These are phyloP conservation scores for Beauveria caledonica DNA, from an alignment of 2,329 filamentous ascomycete genomes.

Conservation along the genomic window DNA sequence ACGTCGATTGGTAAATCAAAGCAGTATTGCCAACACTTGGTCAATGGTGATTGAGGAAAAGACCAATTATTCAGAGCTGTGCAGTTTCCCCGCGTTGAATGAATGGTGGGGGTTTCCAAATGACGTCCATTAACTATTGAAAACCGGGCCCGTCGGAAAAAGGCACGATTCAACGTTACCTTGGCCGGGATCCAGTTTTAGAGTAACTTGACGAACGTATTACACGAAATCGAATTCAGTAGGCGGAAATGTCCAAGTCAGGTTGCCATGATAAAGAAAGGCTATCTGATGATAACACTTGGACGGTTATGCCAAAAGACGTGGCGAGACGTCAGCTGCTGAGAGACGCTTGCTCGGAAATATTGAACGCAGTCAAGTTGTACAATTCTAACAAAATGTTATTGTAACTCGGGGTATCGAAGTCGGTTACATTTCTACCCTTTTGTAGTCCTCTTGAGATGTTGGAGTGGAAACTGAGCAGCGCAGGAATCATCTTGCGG, in stretches of 20 bases:
- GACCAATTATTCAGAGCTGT: not conserved
- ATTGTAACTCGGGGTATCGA: not conserved
- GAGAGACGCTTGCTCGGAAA: too few relatives aligned
- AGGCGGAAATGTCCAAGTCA: not conserved
- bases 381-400: not conserved
- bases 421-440: not conserved
- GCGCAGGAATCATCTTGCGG: not conserved
- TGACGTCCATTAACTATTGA: not conserved
- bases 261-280: not conserved
- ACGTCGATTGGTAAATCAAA: too few relatives aligned
- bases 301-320: too few relatives aligned
- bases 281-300: too few relatives aligned
- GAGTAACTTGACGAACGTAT: not conserved
- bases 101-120: conserved; percentile 1
- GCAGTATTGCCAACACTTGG: too few relatives aligned
- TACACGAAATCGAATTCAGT: not conserved
- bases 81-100: not conserved
- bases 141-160: not conserved
- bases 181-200: conserved; percentile 2
- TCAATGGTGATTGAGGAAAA: not conserved
- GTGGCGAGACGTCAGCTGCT: too few relatives aligned
- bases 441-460: not conserved
- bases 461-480: not conserved
- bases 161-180: conserved; percentile 7
- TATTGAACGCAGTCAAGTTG: too few relatives aligned